Conservation (phyloP, 2,329 filamentous ascomycete genomes). For the Colletotrichum sp. region DNA sequence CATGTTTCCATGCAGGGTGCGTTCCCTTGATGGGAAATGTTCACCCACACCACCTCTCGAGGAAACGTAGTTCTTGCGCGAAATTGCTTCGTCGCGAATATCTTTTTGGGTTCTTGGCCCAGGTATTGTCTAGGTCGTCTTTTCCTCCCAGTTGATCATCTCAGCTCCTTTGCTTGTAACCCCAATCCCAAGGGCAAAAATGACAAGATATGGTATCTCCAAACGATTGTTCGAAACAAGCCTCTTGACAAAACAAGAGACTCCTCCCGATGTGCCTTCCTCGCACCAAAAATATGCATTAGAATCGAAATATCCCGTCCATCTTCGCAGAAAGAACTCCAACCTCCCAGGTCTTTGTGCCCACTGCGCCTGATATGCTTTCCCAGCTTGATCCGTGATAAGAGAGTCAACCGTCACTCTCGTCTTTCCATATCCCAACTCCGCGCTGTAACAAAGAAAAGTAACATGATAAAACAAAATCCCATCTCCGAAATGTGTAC, state of each 20-base stretch:
- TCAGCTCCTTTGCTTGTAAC: background rate
- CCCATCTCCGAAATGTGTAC: background rate
- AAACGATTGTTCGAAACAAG: conserved; percentile 3
- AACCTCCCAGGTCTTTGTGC: background rate
- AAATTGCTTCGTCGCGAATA: background rate
- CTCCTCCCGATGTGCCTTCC: background rate
- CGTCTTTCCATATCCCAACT: conserved; percentile 15
- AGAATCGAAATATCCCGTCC: background rate
- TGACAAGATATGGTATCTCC: conserved; percentile 8
- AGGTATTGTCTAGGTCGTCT: conserved; percentile 21
- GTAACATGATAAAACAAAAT: conserved; percentile 2
- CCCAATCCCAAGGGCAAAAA: background rate
- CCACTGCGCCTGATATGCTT: conserved; percentile 15
- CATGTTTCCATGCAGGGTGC: background rate
- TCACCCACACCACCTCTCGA: background rate
- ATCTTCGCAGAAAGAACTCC: conserved; percentile 17
- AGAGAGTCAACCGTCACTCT: background rate
- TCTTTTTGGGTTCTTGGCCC: conserved; percentile 12
- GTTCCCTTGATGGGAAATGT: background rate
- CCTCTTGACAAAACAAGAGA: background rate
- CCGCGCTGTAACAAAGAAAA: conserved; percentile 19
- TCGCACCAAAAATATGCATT: conserved; percentile 5
- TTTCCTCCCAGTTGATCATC: background rate
- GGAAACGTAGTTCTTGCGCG: background rate
- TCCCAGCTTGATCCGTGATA: background rate